Evolutionary conservation across 106 monocot species (phyloP), one percentile per base, ranked within the genome.

Genomic region (Dactylorhiza incarnata): DNA sequence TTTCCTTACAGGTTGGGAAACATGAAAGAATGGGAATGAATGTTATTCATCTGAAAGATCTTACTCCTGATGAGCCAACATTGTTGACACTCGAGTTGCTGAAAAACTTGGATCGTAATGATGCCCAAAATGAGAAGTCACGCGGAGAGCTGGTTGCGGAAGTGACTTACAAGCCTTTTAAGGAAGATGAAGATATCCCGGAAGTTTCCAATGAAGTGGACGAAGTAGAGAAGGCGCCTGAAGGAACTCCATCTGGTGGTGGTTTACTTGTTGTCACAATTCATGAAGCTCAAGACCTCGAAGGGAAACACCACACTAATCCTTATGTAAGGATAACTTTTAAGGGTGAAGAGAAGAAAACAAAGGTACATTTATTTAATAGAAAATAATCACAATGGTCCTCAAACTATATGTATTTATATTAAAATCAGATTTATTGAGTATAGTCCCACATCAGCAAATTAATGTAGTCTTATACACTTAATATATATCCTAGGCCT

Each of bases 1-100:
- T 19, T 53, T 74, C 46, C 81, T 45, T 58, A 49, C 71, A 96
- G 95, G 84, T 96, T 52, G 92, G 92, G 16, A 90, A 86, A 74
- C 85, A 96, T 80, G 88, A 96, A 5, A 90, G 72, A 68, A 92
- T 96, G 88, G 95, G 95, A 61, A 87, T 85, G 84, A 96, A 93
- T 78, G 83, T 78, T 24, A 67, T 96, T 73, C 77, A 73, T n/a
- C 20, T 96, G 63, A 92, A 77, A 74, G 87, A 90, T 49, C 82
- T 96, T 46, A 82, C 82, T 13, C 92, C 95, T 26, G 83, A 96
- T 70, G 90, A 90, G 77, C 76, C 88, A 12, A 88, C 81, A 74
- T 74, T 76, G 12, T 44, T 89, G 56, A 90, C 90, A 9, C 83
- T 96, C 48, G 85, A 95, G 48, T 83, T 95, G 74, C 90, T 96